Evolutionary conservation across 768 basidiomycete genomes (phyloP).

Genomic region (Mycena galopus): DNA sequence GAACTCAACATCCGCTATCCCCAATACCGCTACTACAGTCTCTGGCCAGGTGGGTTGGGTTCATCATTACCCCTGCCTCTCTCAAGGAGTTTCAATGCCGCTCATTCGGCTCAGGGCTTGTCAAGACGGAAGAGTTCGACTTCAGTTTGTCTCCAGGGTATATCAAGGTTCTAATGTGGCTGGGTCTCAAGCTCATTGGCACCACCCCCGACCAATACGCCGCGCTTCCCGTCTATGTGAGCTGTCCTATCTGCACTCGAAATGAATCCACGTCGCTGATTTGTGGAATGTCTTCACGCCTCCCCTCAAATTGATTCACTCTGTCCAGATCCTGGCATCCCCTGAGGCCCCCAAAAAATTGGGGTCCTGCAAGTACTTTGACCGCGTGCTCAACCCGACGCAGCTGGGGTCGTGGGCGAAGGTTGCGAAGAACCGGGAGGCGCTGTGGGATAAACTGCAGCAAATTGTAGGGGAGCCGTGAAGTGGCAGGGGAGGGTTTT

Average conservation of each 20-base stretch:
- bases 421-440: background rate
- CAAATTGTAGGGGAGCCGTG: conserved; percentile 10
- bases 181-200: conserved; percentile 16
- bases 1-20: conserved; percentile 20
- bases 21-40: background rate
- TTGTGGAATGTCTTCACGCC: background rate
- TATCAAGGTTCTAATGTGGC: background rate
- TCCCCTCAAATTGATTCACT: background rate
- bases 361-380: background rate
- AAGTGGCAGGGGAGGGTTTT: background rate
- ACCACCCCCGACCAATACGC: conserved; percentile 16
- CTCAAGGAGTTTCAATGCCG: background rate
- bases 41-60: background rate
- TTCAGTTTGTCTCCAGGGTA: background rate
- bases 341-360: background rate
- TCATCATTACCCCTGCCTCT: no score
- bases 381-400: background rate
- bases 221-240: conserved; percentile 5
- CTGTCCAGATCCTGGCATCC: conserved; percentile 5
- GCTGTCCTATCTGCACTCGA: no score
- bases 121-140: conserved; percentile 6
- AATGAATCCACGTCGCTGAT: no score
- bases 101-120: background rate
- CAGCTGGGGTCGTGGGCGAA: background rate
- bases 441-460: conserved; percentile 4